Percentiles rank a stretch among this genome's conserved stretches.
Conservation (phyloP, 768 basidiomycete species). For the Suillus ampliporus region DNA sequence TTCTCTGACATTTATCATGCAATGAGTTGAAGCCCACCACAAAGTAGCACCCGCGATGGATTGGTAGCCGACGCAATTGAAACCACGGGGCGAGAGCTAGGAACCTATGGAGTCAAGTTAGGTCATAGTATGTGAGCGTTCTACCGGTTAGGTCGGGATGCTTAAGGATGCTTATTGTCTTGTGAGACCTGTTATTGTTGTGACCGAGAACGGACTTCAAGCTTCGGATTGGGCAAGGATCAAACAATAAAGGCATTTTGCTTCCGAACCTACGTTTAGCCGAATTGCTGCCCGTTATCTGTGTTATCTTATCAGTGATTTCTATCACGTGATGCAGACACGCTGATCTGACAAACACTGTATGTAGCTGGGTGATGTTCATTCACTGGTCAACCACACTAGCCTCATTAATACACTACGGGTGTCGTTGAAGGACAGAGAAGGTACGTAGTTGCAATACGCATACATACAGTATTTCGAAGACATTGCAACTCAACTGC, state of each 20-base stretch:
- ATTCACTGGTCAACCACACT: neutral
- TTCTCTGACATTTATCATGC: neutral
- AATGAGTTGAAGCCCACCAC: neutral
- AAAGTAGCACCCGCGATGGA: neutral
- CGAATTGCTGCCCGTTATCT: neutral
- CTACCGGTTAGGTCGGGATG: neutral
- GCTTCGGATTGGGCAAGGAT: neutral
- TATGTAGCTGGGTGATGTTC: no score
- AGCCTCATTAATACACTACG: neutral
- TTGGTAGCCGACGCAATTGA: conserved; percentile 12
- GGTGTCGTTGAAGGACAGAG: neutral
- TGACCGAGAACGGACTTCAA: conserved; percentile 5
- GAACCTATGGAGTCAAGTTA: neutral
- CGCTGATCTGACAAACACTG: no score
- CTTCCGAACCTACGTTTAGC: conserved; percentile 2
- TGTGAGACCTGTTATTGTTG: conserved; percentile 26
- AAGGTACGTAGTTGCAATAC: neutral
- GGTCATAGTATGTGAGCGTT: neutral
- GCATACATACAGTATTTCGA: neutral
- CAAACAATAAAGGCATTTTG: conserved; percentile 6
- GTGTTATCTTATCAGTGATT: conserved; percentile 1
- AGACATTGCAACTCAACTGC: neutral
- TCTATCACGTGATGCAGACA: conserved; percentile 5
- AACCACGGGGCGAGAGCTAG: neutral
- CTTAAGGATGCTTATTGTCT: conserved; percentile 24